Base-by-base conservation (phyloP, 164 flowering plant genomes). In the Nelumbo lutea region DNA sequence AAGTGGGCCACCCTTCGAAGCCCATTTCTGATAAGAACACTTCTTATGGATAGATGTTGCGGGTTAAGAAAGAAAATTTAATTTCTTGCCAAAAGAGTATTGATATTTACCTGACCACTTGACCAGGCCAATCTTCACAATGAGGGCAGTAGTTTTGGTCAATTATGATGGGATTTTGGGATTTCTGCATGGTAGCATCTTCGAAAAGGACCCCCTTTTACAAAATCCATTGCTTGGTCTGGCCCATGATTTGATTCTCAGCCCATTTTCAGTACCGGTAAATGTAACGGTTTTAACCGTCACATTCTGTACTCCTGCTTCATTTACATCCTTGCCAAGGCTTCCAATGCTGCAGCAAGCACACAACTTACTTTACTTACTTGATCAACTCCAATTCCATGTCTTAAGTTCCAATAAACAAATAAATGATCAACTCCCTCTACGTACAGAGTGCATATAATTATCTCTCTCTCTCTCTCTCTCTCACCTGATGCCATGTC, bases 131-230 rank as follows among this genome's bases (percentile, higher is more conserved):
- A 40, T 56, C 59, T 5, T 52, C 6, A 8, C 76, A 15, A 67
- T 66, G 2, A 15, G 88, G 88, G 64, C 91, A 87, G 68, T 87
- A 87, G 42, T 82, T 70, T 69, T 87, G 87, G 61, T 85, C 88
- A 11, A 87, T 85, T 42, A 87, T 13, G 7, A 87, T 82, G 27
- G 87, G 90, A 59, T 85, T 82, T 59, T 74, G 55, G 67, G 77
- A 83, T 68, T 81, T 74, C 0, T 8, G 43, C 84, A 85, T 83
- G 2, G 59, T 10, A 1, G 59, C 60, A 51, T 85, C 72, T 46
- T 84, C 79, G 75, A 81, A 87, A 13, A 70, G 50, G 39, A 84
- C 27, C 79, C 13, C 72, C 59, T 38, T 48, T 73, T 1, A 78
- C 88, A 27, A 60, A 87, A 85, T 1, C 83, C 82, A 8, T 11